Percentiles rank a stretch among this genome's conserved stretches.
Evolutionary conservation across 306 rosid species (phyloP).

Genomic region (Cercis canadensis): DNA sequence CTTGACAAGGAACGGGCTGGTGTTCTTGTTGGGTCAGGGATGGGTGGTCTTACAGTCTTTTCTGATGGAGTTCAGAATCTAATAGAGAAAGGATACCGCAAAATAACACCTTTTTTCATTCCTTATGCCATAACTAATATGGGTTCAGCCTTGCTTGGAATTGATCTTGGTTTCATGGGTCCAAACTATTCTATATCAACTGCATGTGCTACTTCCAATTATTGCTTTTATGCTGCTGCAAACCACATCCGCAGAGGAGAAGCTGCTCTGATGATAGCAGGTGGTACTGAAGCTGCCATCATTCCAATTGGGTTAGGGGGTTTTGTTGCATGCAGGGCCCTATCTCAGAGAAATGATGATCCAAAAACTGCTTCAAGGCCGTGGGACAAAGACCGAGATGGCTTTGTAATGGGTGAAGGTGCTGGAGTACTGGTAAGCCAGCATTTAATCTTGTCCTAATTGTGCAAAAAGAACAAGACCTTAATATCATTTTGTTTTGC

Average conservation of each 20-base stretch:
- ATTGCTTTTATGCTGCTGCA: constrained; percentile 95
- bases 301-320: constrained; percentile 96
- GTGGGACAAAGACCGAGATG: constrained; percentile 97
- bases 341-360: constrained; percentile 95
- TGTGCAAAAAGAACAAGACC: not conserved
- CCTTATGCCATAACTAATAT: constrained; percentile 95
- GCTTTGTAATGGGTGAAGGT: constrained; percentile 99
- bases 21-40: constrained; percentile 93
- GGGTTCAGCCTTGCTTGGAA: constrained; percentile 95
- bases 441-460: constrained; percentile 18
- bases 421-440: constrained; percentile 88
- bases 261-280: constrained; percentile 97
- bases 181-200: constrained; percentile 96
- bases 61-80: constrained; percentile 83
- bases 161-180: constrained; percentile 96
- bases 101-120: constrained; percentile 91
- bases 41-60: constrained; percentile 93
- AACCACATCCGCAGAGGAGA: constrained; percentile 98
- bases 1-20: constrained; percentile 87
- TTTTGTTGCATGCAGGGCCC: constrained; percentile 94
- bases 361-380: constrained; percentile 99
- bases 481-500: not conserved
- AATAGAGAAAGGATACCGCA: constrained; percentile 86
- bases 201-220: constrained; percentile 97
- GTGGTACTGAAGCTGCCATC: constrained; percentile 97